Evolutionary conservation across 1,139 yeast species (phyloP), one percentile per base, ranked within the genome.

Genomic region (Saccharomyces hybrid): DNA sequence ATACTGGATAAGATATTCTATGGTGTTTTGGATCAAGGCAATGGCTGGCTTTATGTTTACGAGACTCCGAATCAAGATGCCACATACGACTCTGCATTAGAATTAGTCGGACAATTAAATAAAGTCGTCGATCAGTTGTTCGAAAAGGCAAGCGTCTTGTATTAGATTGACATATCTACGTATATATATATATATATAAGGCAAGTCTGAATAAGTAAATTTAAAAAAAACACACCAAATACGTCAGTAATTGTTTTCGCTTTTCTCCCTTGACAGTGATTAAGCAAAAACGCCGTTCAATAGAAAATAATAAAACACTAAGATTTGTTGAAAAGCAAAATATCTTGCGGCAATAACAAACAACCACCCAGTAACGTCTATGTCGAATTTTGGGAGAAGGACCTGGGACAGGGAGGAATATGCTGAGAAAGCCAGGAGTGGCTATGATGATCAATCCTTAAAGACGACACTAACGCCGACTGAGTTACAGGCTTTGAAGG

Each of bases 1-100:
- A 20, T 93, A 63, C 79, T 93, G 63, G 99, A 93, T 71, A 87
- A 89, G 68, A 88, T 91, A 14, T 89, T 95, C 65, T 87, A 86
- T 66, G 99, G 99, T 50, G 98, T 95, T 49, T 78, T 93, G 64
- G 99, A 93, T 71, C 99, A 93, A 75, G 99, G 99, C 50, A 91
- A 91, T 69, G 99, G 99, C 6, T 93, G 98, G 97, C 80, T 93
- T 63, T 85, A 90, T 63, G 83, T 93, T 56, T 93, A 88, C 67
- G 95, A 89, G 58, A 89, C 91, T 67, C 97, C 97, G 50, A 83
- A 82, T 68, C 82, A 84, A 59, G 98, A 93, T 71, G 88, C 90
- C 47, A 85, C 95, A 49, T 95, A 93, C 68, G 95, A 87, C 61
- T 84, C 93, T 51, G 88, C 96, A 44, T 80, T 93, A 61, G 95